phyloP scores from a whole-genome alignment of 1,139 yeast genomes.

The Candida dubliniensis region DNA sequence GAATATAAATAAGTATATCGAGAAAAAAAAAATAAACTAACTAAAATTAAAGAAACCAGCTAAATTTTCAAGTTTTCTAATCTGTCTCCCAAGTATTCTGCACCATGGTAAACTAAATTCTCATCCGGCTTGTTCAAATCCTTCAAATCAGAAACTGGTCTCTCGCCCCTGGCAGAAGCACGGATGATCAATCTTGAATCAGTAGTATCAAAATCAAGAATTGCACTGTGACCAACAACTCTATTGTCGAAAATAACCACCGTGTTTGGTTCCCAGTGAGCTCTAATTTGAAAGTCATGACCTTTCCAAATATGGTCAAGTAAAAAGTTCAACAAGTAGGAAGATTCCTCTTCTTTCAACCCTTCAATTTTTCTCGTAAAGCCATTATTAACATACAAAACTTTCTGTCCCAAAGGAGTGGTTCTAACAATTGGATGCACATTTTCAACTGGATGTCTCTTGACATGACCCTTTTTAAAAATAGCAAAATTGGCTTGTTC shows the following conservation, averaged over 20 bases:
- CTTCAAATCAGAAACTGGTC: constrained; percentile 35
- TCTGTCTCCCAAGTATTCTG: constrained; percentile 15
- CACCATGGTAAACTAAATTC: constrained; percentile 15
- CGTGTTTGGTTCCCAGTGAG: constrained; percentile 46
- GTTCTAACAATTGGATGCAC: constrained; percentile 68
- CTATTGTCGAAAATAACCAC: constrained; percentile 77
- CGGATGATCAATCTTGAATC: constrained; percentile 66
- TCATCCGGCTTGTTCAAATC: constrained; percentile 28
- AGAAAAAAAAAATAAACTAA: constrained; percentile 1
- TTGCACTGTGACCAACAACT: constrained; percentile 61
- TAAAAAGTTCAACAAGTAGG: constrained; percentile 53
- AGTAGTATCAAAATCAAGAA: constrained; percentile 57
- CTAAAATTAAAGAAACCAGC: background rate
- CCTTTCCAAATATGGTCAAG: constrained; percentile 47
- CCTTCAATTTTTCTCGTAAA: constrained; percentile 65
- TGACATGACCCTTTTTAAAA: constrained; percentile 57
- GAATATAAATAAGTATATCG: constrained; percentile 8
- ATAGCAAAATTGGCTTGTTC: constrained; percentile 64
- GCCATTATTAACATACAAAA: constrained; percentile 57
- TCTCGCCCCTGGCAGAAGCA: constrained; percentile 64
- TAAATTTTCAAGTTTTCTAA: constrained; percentile 6
- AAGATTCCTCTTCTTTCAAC: constrained; percentile 63
- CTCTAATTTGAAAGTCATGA: constrained; percentile 43
- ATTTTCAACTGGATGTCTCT: constrained; percentile 59
- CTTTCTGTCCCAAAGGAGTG: constrained; percentile 67